These are phyloP conservation scores for Sporothrix schenckii DNA, from an alignment of 2,329 filamentous ascomycete species.

Conservation along the genomic window DNA sequence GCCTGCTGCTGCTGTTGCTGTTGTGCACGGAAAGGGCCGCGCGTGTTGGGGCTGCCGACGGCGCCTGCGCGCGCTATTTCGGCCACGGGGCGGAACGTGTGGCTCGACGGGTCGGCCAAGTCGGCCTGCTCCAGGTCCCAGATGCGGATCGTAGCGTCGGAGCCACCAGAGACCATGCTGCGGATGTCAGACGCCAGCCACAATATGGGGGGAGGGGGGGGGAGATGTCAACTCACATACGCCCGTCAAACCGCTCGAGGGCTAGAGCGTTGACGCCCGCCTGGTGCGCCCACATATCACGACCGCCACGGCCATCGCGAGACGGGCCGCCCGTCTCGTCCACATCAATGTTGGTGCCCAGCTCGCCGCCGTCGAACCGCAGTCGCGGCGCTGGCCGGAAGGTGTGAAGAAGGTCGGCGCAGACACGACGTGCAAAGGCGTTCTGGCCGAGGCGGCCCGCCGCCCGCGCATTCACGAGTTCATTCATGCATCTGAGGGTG, in stretches of 20 bases:
- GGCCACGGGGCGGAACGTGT: conserved; percentile 59
- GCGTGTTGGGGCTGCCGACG: background rate
- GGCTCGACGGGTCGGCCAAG: conserved; percentile 47
- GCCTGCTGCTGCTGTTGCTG: conserved; percentile 22
- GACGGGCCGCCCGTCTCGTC: conserved; percentile 27
- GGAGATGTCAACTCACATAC: conserved; percentile 54
- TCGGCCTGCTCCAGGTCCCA: conserved; percentile 77
- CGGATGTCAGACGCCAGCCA: background rate
- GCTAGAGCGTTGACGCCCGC: conserved; percentile 78
- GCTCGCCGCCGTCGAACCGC: conserved; percentile 68
- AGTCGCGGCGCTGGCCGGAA: conserved; percentile 68
- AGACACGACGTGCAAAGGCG: conserved; percentile 66
- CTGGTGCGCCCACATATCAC: conserved; percentile 65
- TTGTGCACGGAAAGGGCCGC: conserved; percentile 27
- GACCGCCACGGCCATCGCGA: background rate
- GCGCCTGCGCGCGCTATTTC: conserved; percentile 50
- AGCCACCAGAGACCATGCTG: conserved; percentile 80
- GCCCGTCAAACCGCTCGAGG: conserved; percentile 79
- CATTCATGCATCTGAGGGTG: conserved; percentile 60
- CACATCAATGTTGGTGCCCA: conserved; percentile 42
- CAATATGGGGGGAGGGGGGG: background rate
- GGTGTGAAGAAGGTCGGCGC: conserved; percentile 66
- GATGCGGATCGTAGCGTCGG: conserved; percentile 79
- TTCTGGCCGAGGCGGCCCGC: conserved; percentile 67
- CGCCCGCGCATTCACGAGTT: conserved; percentile 74